Percentiles rank a stretch among this genome's conserved stretches.
Conservation (phyloP, 2,329 filamentous ascomycete species). For the Alternaria postmessia region DNA sequence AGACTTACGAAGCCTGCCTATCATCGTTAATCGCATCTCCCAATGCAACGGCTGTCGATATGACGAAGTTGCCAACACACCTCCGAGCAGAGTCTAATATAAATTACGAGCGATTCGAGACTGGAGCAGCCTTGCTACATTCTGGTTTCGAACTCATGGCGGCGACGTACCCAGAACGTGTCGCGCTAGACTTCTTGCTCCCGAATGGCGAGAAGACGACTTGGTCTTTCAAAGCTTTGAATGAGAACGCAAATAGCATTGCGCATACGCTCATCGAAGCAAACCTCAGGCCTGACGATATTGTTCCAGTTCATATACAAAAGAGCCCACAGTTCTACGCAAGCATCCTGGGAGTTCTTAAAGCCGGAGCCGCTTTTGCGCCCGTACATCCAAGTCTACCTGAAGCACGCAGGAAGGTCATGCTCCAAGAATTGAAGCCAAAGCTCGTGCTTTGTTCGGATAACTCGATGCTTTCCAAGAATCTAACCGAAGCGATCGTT, state of each 20-base stretch:
- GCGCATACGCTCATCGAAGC: conserved; percentile 39
- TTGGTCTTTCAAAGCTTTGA: conserved; percentile 47
- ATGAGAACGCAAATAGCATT: conserved; percentile 44
- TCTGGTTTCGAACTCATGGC: conserved; percentile 51
- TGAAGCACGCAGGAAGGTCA: conserved; percentile 44
- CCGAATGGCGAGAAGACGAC: conserved; percentile 34
- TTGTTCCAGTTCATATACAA: conserved; percentile 46
- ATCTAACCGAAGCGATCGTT: conserved; percentile 7
- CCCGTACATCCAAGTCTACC: conserved; percentile 49
- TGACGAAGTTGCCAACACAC: conserved; percentile 26
- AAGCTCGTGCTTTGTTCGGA: conserved; percentile 38
- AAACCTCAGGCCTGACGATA: conserved; percentile 39
- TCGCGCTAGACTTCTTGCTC: conserved; percentile 52
- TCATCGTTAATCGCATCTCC: conserved; percentile 34
- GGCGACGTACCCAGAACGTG: conserved; percentile 29
- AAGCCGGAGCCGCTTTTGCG: conserved; percentile 50
- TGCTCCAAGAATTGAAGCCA: conserved; percentile 46
- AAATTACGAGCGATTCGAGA: conserved; percentile 18
- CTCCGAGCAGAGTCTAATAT: conserved; percentile 40
- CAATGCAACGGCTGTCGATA: conserved; percentile 31
- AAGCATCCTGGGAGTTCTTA: conserved; percentile 51
- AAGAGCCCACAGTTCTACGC: conserved; percentile 50
- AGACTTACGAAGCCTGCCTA: conserved; percentile 41
- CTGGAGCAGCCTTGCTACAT: conserved; percentile 40
- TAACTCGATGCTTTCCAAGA: not conserved